A percentile compares a stretch with the other conserved stretches of the same genome.
These are phyloP conservation scores for Calycina herbarum DNA, from an alignment of 2,329 filamentous ascomycete species.

Conservation along the genomic window DNA sequence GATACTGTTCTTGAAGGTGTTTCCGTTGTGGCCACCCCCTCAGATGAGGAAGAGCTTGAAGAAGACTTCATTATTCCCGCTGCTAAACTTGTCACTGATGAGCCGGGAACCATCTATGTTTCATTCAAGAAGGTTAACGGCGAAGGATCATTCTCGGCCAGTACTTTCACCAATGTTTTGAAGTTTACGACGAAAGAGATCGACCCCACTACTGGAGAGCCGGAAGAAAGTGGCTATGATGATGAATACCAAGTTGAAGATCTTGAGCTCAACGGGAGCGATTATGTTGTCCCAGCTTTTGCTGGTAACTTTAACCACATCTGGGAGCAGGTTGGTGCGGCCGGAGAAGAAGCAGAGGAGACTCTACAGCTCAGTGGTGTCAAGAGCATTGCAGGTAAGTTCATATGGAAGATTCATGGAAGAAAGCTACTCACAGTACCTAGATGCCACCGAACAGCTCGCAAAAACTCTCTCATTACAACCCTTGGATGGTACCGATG, in stretches of 20 bases:
- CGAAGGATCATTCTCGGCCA: slow-evolving; percentile 73
- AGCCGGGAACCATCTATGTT: slow-evolving; percentile 91
- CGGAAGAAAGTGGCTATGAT: slow-evolving; percentile 89
- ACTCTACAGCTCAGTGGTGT: slow-evolving; percentile 84
- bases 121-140: slow-evolving; percentile 84
- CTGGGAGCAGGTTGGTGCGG: slow-evolving; percentile 90
- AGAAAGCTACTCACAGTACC: slow-evolving; percentile 30
- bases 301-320: slow-evolving; percentile 93
- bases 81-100: slow-evolving; percentile 76
- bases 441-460: slow-evolving; percentile 90
- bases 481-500: slow-evolving; percentile 89
- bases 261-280: slow-evolving; percentile 84
- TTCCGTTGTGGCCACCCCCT: slow-evolving; percentile 75
- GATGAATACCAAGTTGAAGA: slow-evolving; percentile 98
- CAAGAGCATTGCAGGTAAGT: slow-evolving; percentile 85
- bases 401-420: not conserved
- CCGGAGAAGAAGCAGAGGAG: slow-evolving; percentile 86
- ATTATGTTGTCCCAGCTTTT: slow-evolving; percentile 92
- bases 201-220: slow-evolving; percentile 88
- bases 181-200: slow-evolving; percentile 99
- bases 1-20: slow-evolving; percentile 90
- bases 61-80: slow-evolving; percentile 94
- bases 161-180: slow-evolving; percentile 86
- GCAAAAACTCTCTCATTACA: slow-evolving; percentile 85
- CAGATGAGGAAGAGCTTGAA: slow-evolving; percentile 79